Evolutionary conservation across 345 rosid genomes (phyloP).

Genomic region (Dipteronia dyeriana): DNA sequence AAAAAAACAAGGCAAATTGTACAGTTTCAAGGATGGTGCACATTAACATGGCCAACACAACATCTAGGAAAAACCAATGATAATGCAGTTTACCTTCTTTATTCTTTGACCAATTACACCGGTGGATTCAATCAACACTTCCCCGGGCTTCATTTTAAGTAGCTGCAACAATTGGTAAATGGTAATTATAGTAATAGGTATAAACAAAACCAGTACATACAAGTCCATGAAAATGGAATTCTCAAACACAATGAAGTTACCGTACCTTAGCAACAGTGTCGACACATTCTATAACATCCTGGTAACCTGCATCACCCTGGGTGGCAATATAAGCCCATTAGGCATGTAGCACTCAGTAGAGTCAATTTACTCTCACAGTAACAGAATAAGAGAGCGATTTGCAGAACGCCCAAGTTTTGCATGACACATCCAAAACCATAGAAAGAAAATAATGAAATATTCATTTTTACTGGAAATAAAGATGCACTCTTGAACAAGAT

Average conservation of each 20-base stretch:
- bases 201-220: not conserved
- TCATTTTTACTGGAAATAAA: not conserved
- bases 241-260: not conserved
- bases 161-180: conserved; percentile 39
- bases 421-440: not conserved
- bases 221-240: conserved; percentile 13
- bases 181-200: conserved; percentile 2
- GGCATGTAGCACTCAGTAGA: conserved; percentile 5
- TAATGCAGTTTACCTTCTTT: conserved; percentile 55
- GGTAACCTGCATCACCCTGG: conserved; percentile 95
- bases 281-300: conserved; percentile 80
- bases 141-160: conserved; percentile 60
- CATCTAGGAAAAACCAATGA: not conserved
- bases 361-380: not conserved
- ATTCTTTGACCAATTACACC: conserved; percentile 95
- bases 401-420: conserved; percentile 10
- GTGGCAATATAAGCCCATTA: conserved; percentile 25
- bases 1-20: not conserved
- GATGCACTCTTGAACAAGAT: not conserved
- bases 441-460: not conserved
- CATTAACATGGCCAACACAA: conserved; percentile 8
- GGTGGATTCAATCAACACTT: conserved; percentile 85
- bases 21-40: not conserved
- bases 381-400: not conserved
- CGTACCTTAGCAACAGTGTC: conserved; percentile 64